These are phyloP conservation scores for Dactylonectria macrodidyma DNA, from an alignment of 2,329 filamentous ascomycete genomes.

Conservation along the genomic window DNA sequence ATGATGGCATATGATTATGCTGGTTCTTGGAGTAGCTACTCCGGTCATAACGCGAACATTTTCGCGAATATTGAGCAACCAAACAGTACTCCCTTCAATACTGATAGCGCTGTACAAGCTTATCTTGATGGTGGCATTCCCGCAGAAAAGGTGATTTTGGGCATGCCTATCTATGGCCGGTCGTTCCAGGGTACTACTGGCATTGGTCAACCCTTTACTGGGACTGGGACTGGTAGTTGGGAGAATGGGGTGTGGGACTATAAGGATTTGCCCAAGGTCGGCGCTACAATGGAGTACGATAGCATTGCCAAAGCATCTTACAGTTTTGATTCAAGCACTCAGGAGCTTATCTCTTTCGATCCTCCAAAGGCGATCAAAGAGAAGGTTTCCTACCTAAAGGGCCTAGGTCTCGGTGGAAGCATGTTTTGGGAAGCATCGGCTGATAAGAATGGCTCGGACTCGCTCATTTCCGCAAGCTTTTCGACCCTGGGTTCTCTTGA, in stretches of 20 bases:
- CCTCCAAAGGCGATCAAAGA: slow-evolving; percentile 69
- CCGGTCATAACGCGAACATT: slow-evolving; percentile 81
- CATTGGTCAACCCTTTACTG: slow-evolving; percentile 56
- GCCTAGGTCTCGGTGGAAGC: slow-evolving; percentile 76
- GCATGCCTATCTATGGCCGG: slow-evolving; percentile 85
- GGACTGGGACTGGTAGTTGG: slow-evolving; percentile 78
- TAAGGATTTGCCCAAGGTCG: slow-evolving; percentile 78
- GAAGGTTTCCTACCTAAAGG: slow-evolving; percentile 77
- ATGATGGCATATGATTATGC: slow-evolving; percentile 83
- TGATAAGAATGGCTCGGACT: slow-evolving; percentile 72
- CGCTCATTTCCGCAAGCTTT: slow-evolving; percentile 68
- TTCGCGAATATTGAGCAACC: slow-evolving; percentile 69
- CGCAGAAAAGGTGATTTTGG: slow-evolving; percentile 77
- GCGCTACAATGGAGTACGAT: slow-evolving; percentile 72
- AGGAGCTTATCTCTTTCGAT: slow-evolving; percentile 80
- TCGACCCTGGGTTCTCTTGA: slow-evolving; percentile 59
- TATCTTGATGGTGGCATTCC: slow-evolving; percentile 76
- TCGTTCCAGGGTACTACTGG: slow-evolving; percentile 66
- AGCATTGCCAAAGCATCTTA: slow-evolving; percentile 73
- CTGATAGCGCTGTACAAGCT: slow-evolving; percentile 72
- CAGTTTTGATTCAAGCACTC: slow-evolving; percentile 73
- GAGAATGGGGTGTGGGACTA: slow-evolving; percentile 85
- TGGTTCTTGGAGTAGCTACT: slow-evolving; percentile 74
- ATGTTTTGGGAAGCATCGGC: slow-evolving; percentile 90
- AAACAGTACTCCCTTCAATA: slow-evolving; percentile 76